Evolutionary conservation across 306 rosid species (phyloP), one percentile per base, ranked within the genome.

Genomic region (Castanea crenata): DNA sequence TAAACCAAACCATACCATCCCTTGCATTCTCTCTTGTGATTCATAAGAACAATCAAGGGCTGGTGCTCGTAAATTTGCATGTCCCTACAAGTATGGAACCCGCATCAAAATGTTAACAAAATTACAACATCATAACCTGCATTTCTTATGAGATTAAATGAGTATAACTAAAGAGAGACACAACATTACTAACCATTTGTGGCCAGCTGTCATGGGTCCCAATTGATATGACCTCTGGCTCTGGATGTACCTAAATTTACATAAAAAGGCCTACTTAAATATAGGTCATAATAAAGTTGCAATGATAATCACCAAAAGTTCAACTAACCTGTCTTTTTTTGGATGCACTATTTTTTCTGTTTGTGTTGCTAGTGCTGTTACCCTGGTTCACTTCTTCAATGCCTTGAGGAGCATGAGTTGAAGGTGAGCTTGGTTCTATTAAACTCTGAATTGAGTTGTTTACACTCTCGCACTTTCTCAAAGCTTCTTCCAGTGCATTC

Each of bases 181-280:
- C n/a, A 18, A 56, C 29, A 73, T 58, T 59, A 67, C 86, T 69
- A 55, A 87, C 86, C 88, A 81, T 21, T 72, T 63, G 80, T 74
- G 76, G 86, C 88, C 90, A 87, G 90, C 76, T 75, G 55, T 76
- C 84, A 34, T 76, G 86, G 69, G 52, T 76, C 71, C 74, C 80
- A 57, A 76, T 69, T 41, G 65, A 62, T 23, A 69, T 31, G 75
- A 34, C 61, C 72, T 81, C 78, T 38, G 86, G 80, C 58, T 76
- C 87, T 38, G 74, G 44, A 20, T 73, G 68, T 21, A 73, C 78
- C 88, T 87, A 76, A 27, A 34, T 55, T 71, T 78, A 64, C 35
- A 64, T 25, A 69, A 56, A 49, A 68, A 59, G 12, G 72, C 55
- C 55, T 41, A 41, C 51, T 55, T 21, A 79, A 79, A 54, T 55